Base-by-base conservation (phyloP, 805 yeast species). In the Lipomyces yamanashiensis region DNA sequence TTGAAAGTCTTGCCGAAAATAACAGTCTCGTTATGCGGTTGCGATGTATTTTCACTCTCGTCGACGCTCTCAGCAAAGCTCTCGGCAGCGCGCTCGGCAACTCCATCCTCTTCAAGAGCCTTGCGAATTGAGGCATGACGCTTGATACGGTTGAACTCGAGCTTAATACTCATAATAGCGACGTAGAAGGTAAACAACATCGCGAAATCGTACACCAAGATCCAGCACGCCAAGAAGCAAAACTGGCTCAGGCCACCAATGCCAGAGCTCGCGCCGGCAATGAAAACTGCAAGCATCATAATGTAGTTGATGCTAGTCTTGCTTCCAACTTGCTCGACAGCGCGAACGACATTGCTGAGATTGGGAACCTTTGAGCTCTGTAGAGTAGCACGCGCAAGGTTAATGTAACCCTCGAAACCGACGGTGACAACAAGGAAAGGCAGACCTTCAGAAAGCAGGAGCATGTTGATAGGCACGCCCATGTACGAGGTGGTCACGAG, bases 91-190 rank as follows among this genome's bases (percentile, higher is more conserved):
- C 79, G 75, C 45, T 85, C 84, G 50, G 89, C 82, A 40, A 93
- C 84, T 33, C 99, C 98, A 73, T 93, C 99, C 74, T 93, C 99
- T 78, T 92, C 95, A 67, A 93, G 80, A 36, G 90, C 91, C 67
- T 85, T 86, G 73, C 88, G 87, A 73, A 92, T 83, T 60, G 85
- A 84, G 63, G 90, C 86, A 53, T 91, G 88, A 68, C 90, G 85
- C 76, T 92, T 90, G 61, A 95, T 95, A 64, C 89, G 81, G 74
- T 85, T 86, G 75, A 93, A 90, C 76, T 95, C 97, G 52, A 93
- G 86, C 77, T 93, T 93, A 75, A 93, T 82, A 1, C 96, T 86
- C 69, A 93, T 82, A 59, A 90, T 84, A 2, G 97, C 92, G 13
- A 96, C 81, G 75, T 83, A 92, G 75, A 92, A 92, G 1, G 97